Percentiles rank a stretch among this genome's conserved stretches.
Conservation (phyloP, 768 basidiomycete genomes). For the Boletus vinaceobasis region DNA sequence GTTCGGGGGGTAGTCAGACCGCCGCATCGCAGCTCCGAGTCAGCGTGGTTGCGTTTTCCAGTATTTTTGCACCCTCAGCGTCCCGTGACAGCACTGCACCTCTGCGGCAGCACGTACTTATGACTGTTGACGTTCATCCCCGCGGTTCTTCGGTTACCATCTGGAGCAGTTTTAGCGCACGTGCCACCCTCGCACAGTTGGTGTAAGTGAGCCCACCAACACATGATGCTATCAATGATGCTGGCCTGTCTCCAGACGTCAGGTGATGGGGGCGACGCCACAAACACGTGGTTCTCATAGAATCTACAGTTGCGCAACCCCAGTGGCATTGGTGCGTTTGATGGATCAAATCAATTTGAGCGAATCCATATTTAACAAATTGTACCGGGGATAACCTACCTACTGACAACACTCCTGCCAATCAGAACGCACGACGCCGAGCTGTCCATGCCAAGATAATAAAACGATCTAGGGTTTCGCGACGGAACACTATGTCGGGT, state of each 20-base stretch:
- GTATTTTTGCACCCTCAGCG: conserved; percentile 1
- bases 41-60: background rate
- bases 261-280: background rate
- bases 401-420: background rate
- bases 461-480: background rate
- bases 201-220: background rate
- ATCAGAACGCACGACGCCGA: background rate
- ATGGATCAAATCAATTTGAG: background rate
- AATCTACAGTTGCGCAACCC: background rate
- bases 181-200: background rate
- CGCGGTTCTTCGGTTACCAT: background rate
- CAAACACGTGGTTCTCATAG: background rate
- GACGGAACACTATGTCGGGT: background rate
- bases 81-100: conserved; percentile 1
- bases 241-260: background rate
- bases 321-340: background rate
- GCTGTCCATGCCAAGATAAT: background rate
- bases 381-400: background rate
- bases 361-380: background rate
- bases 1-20: background rate
- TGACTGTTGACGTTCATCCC: background rate
- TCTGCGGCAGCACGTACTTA: background rate
- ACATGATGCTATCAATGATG: background rate
- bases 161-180: background rate
- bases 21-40: background rate